Conservation (phyloP, 1,139 yeast species). For the Pichia sp. region DNA sequence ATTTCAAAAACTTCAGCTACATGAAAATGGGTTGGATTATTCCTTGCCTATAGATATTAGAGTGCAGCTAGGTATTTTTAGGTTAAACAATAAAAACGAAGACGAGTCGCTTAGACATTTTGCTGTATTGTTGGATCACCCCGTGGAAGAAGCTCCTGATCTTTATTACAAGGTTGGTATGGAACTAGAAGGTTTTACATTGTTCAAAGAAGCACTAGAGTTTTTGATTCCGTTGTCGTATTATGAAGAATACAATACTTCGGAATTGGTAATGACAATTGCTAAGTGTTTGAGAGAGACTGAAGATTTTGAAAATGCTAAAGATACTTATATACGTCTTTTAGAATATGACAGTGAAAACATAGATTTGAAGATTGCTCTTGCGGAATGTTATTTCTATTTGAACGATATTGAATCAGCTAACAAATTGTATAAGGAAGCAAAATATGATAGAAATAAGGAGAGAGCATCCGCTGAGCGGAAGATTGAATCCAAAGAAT, state of each 20-base stretch:
- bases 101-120: slow-evolving; percentile 72
- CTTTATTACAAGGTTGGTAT: slow-evolving; percentile 71
- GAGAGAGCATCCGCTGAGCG: slow-evolving; percentile 24
- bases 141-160: slow-evolving; percentile 61
- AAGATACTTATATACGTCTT: slow-evolving; percentile 51
- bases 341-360: slow-evolving; percentile 54
- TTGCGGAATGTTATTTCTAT: slow-evolving; percentile 76
- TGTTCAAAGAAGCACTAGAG: slow-evolving; percentile 64
- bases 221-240: slow-evolving; percentile 50
- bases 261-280: slow-evolving; percentile 52
- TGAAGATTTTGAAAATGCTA: slow-evolving; percentile 66
- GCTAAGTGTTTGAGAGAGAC: slow-evolving; percentile 76
- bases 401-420: slow-evolving; percentile 64
- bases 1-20: slow-evolving; percentile 33
- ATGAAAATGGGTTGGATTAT: slow-evolving; percentile 36
- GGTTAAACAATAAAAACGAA: slow-evolving; percentile 57
- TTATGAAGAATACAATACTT: slow-evolving; percentile 41
- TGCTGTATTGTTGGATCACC: slow-evolving; percentile 47
- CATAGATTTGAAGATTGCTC: slow-evolving; percentile 63
- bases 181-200: slow-evolving; percentile 59
- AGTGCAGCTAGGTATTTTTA: slow-evolving; percentile 65
- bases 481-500: slow-evolving; percentile 3
- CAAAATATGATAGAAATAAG: slow-evolving; percentile 27
- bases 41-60: slow-evolving; percentile 80
- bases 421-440: slow-evolving; percentile 48